Percentiles rank a stretch among this genome's conserved stretches.
These are phyloP conservation scores for Cairneyella variabilis DNA, from an alignment of 495 filamentous ascomycete genomes.

Conservation along the genomic window DNA sequence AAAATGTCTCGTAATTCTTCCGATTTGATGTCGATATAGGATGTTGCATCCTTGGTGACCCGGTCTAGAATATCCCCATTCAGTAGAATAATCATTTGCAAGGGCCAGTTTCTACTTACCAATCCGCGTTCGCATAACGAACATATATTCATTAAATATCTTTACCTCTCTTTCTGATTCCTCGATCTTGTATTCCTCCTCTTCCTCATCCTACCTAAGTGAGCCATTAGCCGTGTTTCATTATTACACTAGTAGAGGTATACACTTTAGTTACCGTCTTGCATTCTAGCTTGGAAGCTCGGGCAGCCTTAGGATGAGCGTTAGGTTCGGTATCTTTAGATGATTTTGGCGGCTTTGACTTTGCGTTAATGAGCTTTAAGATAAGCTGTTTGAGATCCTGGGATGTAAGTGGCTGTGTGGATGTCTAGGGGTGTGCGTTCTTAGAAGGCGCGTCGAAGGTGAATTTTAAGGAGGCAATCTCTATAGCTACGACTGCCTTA, in stretches of 20 bases:
- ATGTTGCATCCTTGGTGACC: constrained; percentile 8
- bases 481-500: constrained; percentile 7
- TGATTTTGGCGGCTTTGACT: background rate
- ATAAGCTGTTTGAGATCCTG: constrained; percentile 15
- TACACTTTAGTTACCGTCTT: constrained; percentile 76
- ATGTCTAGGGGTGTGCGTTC: background rate
- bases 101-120: background rate
- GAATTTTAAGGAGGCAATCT: constrained; percentile 10
- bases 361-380: constrained; percentile 8
- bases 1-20: constrained; percentile 18
- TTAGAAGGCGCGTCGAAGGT: constrained; percentile 2
- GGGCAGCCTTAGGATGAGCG: background rate
- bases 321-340: background rate
- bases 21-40: constrained; percentile 20
- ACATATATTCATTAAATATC: constrained; percentile 77
- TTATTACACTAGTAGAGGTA: background rate
- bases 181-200: constrained; percentile 73
- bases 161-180: constrained; percentile 57
- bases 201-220: constrained; percentile 45
- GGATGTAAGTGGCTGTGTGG: constrained; percentile 5
- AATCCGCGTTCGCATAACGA: constrained; percentile 58
- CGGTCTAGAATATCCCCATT: constrained; percentile 2
- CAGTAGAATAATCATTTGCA: background rate
- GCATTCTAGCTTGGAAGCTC: constrained; percentile 49
- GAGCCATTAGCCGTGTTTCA: background rate